These are phyloP conservation scores for Aureobasidium leucospermi DNA, from an alignment of 2,329 filamentous ascomycete genomes.

Conservation along the genomic window DNA sequence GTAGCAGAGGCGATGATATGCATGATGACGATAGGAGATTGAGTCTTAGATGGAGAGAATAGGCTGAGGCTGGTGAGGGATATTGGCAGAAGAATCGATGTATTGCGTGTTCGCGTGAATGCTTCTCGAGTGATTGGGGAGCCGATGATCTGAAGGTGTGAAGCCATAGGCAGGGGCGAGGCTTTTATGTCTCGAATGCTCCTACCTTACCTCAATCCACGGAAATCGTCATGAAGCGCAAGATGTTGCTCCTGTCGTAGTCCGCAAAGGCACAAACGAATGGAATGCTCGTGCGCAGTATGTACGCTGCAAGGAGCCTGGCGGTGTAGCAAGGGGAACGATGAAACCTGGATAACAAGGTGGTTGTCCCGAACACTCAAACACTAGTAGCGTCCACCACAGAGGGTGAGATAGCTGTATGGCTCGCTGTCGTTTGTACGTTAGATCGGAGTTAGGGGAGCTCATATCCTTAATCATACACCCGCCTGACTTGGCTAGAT, in stretches of 20 bases:
- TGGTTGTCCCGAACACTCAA: background rate
- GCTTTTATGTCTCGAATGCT: background rate
- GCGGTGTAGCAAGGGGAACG: background rate
- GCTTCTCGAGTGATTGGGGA: background rate
- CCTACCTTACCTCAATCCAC: background rate
- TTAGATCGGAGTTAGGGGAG: background rate
- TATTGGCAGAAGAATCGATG: background rate
- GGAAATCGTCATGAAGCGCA: background rate
- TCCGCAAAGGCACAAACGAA: background rate
- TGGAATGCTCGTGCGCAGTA: background rate
- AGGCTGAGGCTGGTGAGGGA: background rate
- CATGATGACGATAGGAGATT: conserved; percentile 17
- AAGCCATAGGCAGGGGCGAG: background rate
- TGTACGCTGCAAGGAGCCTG: conserved; percentile 7
- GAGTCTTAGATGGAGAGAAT: background rate
- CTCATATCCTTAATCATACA: background rate
- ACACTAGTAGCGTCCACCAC: background rate
- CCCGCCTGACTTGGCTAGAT: background rate
- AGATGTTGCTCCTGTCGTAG: background rate
- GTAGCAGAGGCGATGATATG: conserved; percentile 15
- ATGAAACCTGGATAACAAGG: background rate
- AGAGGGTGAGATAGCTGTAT: background rate
- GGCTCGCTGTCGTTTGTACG: background rate
- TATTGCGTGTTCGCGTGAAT: background rate
- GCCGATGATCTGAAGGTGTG: background rate